Evolutionary conservation across 805 yeast genomes (phyloP), one percentile per base, ranked within the genome.

Genomic region (Candida orba): DNA sequence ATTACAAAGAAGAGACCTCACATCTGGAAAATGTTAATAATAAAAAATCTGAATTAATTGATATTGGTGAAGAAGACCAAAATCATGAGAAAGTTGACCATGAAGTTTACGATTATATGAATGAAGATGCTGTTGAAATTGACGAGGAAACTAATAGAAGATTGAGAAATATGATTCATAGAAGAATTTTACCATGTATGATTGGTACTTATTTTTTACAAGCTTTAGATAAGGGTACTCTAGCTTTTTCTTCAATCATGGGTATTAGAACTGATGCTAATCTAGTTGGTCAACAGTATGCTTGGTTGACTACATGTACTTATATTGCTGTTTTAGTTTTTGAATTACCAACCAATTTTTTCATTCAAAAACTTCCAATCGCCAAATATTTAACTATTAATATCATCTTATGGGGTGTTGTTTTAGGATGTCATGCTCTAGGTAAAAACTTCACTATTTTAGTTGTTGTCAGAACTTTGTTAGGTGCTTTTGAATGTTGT

Each of bases 401-500:
- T 39, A 65, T 76, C 40, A 49, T 68, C 2, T 52, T 65, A 22
- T 76, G 80, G 80, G 81, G 80, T 15, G 45, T 66, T 0, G 68
- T 72, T 3, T 63, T 74, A 8, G 60, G 70, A 5, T 64, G 67
- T 40, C 76, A 73, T 54, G 66, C 71, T 20, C 71, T 72, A 4
- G 72, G 77, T 48, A 59, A 69, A 24, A 62, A 65, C 7, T 72
- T 71, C 50, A 71, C 76, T 4, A 63, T 75, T 13, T 61, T 75
- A 31, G 71, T 76, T 73, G 59, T 72, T 23, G 71, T 72, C 1
- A 59, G 81, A 40, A 63, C 72, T 14, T 58, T 76, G 18, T 54
- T 76, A 22, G 81, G 81, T 13, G 49, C 68, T 14, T 71, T 73
- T 45, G 81, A 76, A 52, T 58, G 74, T 12, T 67, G 72, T n/a